Conservation (phyloP, 768 basidiomycete genomes). For the Tephrocybe sp. region DNA sequence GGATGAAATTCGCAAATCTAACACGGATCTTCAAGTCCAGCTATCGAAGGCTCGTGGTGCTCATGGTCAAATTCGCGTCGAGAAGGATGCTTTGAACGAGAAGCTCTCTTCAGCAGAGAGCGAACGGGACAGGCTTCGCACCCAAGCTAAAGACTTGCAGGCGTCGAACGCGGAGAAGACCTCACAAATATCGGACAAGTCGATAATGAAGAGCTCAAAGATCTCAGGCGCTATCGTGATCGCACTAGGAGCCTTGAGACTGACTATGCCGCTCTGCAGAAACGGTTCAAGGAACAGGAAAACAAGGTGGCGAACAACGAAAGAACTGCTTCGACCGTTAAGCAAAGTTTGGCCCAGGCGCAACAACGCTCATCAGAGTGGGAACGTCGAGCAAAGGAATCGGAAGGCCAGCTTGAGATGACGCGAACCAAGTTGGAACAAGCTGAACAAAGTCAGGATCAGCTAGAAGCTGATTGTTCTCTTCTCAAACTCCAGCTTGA, state of each 20-base stretch:
- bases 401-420: conserved; percentile 60
- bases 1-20: conserved; percentile 66
- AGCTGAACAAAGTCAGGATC: conserved; percentile 58
- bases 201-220: conserved; percentile 71
- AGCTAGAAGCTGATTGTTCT: conserved; percentile 70
- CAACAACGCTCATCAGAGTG: conserved; percentile 80
- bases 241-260: conserved; percentile 60
- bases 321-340: conserved; percentile 50
- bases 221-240: conserved; percentile 66
- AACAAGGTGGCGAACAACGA: conserved; percentile 58
- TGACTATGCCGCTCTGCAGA: conserved; percentile 65
- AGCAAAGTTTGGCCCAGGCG: conserved; percentile 65
- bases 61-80: conserved; percentile 75
- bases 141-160: conserved; percentile 56
- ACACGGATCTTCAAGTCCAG: conserved; percentile 70
- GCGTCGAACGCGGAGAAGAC: conserved; percentile 37
- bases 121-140: conserved; percentile 61
- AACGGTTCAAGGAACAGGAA: conserved; percentile 72
- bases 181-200: conserved; percentile 53
- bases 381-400: conserved; percentile 75
- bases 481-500: conserved; percentile 69
- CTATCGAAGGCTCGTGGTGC: conserved; percentile 73
- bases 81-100: conserved; percentile 72
- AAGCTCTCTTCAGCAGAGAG: conserved; percentile 57
- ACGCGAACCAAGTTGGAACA: conserved; percentile 63